Evolutionary conservation across 805 yeast genomes (phyloP), one percentile per base, ranked within the genome.

Genomic region (Kuraishia ogatae): DNA sequence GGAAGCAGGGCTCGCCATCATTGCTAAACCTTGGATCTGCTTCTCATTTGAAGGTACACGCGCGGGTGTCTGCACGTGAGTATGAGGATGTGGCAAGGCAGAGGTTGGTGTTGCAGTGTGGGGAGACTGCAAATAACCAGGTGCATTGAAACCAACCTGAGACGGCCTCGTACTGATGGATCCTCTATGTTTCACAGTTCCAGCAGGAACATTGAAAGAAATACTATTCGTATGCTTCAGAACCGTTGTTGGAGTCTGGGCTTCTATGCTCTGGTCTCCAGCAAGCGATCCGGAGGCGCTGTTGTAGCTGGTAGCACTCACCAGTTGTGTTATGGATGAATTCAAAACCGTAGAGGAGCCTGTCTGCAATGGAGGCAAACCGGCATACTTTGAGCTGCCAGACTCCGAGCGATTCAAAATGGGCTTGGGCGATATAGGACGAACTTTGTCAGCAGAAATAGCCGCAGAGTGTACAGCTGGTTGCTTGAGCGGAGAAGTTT

Each of bases 151-250:
- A 20, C 50, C 51, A n/a, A 54, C 46, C 17, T 73, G 70, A 3
- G 81, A 75, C 1, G 84, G 82, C 58, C 78, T 71, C 1, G 82
- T 77, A 50, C 82, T 76, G 53, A 81, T 80, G 1, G 85, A 81
- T n/a, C 83, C 82, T 55, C 86, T 67, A 59, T 81, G 82, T 58
- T 77, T 78, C 23, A 73, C 75, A 23, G 66, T 64, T 7, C 60
- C 66, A 11, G 75, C 66, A 1, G 79, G 77, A 20, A 76, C 78
- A 21, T 78, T 78, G 60, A 80, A 80, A 2, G 82, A 79, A 11
- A 80, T 66, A 47, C 71, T 61, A 21, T 60, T 55, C 2, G 66
- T 50, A 20, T 46, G 57, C 56, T 63, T 64, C 50, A 62, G 21
- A 3, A 57, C 54, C n/a, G 29, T 28, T 10, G 24, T 28, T 19